Evolutionary conservation across 176 grass and related monocot genomes (phyloP).

Genomic region (Cenchrus fungigraminus): DNA sequence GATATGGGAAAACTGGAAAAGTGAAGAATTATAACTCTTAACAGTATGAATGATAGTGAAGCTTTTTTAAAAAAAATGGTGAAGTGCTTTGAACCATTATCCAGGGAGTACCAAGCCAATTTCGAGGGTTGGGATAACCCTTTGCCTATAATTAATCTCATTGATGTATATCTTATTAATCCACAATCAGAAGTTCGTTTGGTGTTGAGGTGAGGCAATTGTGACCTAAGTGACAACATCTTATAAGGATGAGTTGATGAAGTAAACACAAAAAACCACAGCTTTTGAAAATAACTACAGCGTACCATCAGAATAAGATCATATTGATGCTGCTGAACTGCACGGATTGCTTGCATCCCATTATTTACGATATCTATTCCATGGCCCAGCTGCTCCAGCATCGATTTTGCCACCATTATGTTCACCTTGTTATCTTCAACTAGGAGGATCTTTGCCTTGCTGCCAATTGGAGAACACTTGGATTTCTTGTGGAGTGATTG

Average conservation of each 20-base stretch:
- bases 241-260: slow-evolving; percentile 28
- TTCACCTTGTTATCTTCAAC: slow-evolving; percentile 96
- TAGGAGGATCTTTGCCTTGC: slow-evolving; percentile 69
- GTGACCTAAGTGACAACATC: slow-evolving; percentile 9
- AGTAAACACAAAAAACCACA: slow-evolving; percentile 21
- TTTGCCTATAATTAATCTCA: slow-evolving; percentile 14
- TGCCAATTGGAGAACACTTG: slow-evolving; percentile 44
- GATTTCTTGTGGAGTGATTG: slow-evolving; percentile 53
- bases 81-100: slow-evolving; percentile 13
- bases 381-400: slow-evolving; percentile 81
- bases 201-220: slow-evolving; percentile 27
- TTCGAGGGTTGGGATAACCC: not conserved
- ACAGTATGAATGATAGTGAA: slow-evolving; percentile 28
- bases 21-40: not conserved
- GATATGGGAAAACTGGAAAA: not conserved
- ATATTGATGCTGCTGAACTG: slow-evolving; percentile 67
- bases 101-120: not conserved
- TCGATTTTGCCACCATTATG: slow-evolving; percentile 91
- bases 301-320: slow-evolving; percentile 95
- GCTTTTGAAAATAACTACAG: slow-evolving; percentile 22
- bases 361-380: slow-evolving; percentile 83
- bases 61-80: not conserved
- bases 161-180: slow-evolving; percentile 5
- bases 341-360: slow-evolving; percentile 77
- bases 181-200: slow-evolving; percentile 28